Conservation (phyloP, 345 rosid species). For the Adansonia digitata region DNA sequence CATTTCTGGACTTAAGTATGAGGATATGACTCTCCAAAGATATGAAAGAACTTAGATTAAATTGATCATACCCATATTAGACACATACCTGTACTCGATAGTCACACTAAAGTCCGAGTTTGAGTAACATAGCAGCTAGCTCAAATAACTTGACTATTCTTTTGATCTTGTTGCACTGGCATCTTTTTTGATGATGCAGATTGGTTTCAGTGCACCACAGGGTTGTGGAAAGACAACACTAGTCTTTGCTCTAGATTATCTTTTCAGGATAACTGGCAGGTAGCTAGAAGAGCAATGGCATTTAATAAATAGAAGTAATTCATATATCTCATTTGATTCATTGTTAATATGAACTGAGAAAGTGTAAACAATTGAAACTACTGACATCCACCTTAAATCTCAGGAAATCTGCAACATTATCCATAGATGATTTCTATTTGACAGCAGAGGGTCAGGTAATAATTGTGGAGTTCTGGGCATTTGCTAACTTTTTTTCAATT, state of each 20-base stretch:
- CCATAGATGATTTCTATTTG: slow-evolving; percentile 93
- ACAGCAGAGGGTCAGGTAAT: slow-evolving; percentile 82
- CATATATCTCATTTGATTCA: slow-evolving; percentile 2
- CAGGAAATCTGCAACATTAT: slow-evolving; percentile 83
- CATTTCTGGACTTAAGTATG: not conserved
- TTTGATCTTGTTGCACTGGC: slow-evolving; percentile 1
- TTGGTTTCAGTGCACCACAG: slow-evolving; percentile 97
- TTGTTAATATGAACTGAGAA: not conserved
- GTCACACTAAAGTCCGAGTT: not conserved
- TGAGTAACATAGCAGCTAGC: not conserved
- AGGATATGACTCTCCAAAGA: not conserved
- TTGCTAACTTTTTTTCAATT: slow-evolving; percentile 7
- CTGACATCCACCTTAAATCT: slow-evolving; percentile 13
- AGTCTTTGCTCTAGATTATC: slow-evolving; percentile 88
- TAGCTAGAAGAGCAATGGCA: slow-evolving; percentile 24
- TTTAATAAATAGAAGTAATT: slow-evolving; percentile 2
- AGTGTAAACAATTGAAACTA: not conserved
- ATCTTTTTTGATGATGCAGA: slow-evolving; percentile 38
- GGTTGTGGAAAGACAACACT: slow-evolving; percentile 99
- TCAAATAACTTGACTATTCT: not conserved
- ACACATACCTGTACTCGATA: not conserved
- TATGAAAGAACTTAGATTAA: not conserved
- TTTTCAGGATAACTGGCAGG: slow-evolving; percentile 74
- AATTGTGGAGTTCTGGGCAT: slow-evolving; percentile 4
- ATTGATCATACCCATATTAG: not conserved